Conservation (phyloP, 2,329 filamentous ascomycete genomes). For the Penicillium sp. region DNA sequence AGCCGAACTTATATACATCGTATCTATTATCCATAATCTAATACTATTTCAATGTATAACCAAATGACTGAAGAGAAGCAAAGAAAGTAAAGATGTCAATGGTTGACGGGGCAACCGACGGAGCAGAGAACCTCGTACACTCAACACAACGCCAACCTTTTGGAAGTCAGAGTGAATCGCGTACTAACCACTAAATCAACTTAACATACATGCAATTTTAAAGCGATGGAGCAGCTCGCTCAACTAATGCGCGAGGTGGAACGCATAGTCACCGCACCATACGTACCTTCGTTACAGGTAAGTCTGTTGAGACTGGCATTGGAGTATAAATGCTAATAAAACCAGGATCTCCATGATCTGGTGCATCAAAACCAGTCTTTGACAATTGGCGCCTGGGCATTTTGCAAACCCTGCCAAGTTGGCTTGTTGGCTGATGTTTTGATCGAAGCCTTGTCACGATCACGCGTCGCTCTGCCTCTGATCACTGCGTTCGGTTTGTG, state of each 20-base stretch:
- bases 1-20: not conserved
- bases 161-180: not conserved
- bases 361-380: constrained; percentile 28
- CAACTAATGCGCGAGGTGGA: constrained; percentile 44
- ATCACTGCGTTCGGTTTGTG: constrained; percentile 49
- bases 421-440: constrained; percentile 46
- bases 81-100: not conserved
- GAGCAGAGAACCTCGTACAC: not conserved
- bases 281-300: constrained; percentile 52
- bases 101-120: constrained; percentile 3
- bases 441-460: constrained; percentile 49
- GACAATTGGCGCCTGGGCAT: constrained; percentile 47
- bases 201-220: not conserved
- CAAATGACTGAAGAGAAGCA: not conserved
- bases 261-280: constrained; percentile 48
- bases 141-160: not conserved
- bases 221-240: constrained; percentile 26
- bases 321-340: constrained; percentile 8
- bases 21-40: not conserved
- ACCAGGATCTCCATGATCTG: constrained; percentile 32
- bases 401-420: constrained; percentile 50
- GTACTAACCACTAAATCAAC: not conserved
- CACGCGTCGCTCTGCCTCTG: constrained; percentile 51
- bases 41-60: not conserved
- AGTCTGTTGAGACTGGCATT: constrained; percentile 12